Conservation (phyloP, 1,139 yeast species). For the Yamadazyma sp. region DNA sequence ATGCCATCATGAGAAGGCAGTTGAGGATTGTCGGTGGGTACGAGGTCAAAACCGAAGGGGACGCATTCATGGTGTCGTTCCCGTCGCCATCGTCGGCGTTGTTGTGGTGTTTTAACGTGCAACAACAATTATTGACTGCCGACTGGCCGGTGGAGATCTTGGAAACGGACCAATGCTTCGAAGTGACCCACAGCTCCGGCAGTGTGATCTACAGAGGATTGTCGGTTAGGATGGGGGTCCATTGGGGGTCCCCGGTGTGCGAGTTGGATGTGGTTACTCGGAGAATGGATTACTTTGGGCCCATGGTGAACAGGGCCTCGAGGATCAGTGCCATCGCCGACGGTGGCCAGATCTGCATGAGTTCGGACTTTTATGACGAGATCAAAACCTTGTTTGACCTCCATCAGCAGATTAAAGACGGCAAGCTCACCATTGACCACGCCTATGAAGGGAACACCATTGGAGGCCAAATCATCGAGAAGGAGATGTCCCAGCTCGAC, state of each 20-base stretch:
- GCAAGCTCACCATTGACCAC: slow-evolving; percentile 41
- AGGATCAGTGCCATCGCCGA: slow-evolving; percentile 93
- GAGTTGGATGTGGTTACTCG: slow-evolving; percentile 93
- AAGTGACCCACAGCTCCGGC: slow-evolving; percentile 68
- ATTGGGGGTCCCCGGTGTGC: slow-evolving; percentile 97
- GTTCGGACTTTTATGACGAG: slow-evolving; percentile 78
- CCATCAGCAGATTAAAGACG: slow-evolving; percentile 48
- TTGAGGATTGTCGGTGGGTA: slow-evolving; percentile 92
- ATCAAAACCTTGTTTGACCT: slow-evolving; percentile 57
- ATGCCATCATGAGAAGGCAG: slow-evolving; percentile 91
- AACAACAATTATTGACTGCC: slow-evolving; percentile 73
- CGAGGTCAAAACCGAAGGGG: slow-evolving; percentile 99
- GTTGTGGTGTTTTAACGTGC: slow-evolving; percentile 93
- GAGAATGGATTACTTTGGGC: slow-evolving; percentile 98
- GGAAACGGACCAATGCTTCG: slow-evolving; percentile 81
- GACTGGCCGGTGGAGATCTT: slow-evolving; percentile 97
- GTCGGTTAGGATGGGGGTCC: slow-evolving; percentile 96
- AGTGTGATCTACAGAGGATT: slow-evolving; percentile 76
- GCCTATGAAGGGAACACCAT: slow-evolving; percentile 64
- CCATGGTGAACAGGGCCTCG: slow-evolving; percentile 95
- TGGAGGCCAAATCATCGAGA: slow-evolving; percentile 64
- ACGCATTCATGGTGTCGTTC: slow-evolving; percentile 97
- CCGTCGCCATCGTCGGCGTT: slow-evolving; percentile 90
- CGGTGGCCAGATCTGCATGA: slow-evolving; percentile 94
- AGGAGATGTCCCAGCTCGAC: slow-evolving; percentile 65